phyloP scores from a whole-genome alignment of 106 monocot genomes.

The Posidonia australis region DNA sequence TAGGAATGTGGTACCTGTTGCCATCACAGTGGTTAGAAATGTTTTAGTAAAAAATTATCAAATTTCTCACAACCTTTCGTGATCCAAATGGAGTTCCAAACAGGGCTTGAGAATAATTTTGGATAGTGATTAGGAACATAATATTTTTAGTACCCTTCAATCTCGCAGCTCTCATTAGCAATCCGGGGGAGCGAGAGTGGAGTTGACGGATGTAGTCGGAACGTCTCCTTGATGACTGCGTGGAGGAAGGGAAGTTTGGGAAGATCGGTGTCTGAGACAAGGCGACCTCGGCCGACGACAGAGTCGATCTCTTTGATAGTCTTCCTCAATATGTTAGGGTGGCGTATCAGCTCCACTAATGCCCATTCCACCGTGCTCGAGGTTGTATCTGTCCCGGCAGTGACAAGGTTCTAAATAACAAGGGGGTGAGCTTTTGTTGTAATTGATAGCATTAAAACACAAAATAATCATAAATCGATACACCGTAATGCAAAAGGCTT shows the following conservation, averaged over 20 bases:
- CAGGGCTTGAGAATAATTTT: background rate
- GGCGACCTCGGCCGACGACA: slow-evolving; percentile 10
- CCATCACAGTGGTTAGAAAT: too few species aligned
- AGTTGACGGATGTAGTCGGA: slow-evolving; percentile 22
- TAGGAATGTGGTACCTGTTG: slow-evolving; percentile 9
- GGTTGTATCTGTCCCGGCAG: slow-evolving; percentile 20
- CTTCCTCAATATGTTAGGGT: slow-evolving; percentile 9
- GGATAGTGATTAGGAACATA: background rate
- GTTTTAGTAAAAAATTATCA: too few species aligned
- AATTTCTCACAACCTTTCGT: too few species aligned
- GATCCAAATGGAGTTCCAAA: too few species aligned
- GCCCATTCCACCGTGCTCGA: slow-evolving; percentile 26
- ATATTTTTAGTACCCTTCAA: slow-evolving; percentile 4
- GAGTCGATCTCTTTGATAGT: slow-evolving; percentile 6
- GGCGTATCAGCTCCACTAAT: slow-evolving; percentile 23
- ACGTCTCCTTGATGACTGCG: slow-evolving; percentile 22
- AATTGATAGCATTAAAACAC: too few species aligned
- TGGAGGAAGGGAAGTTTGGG: slow-evolving; percentile 13
- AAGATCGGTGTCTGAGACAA: slow-evolving; percentile 20
- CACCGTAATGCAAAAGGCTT: too few species aligned
- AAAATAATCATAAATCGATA: too few species aligned
- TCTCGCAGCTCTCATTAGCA: slow-evolving; percentile 14
- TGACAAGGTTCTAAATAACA: slow-evolving; percentile 11
- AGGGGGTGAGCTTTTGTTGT: too few species aligned
- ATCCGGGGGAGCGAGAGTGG: slow-evolving; percentile 21